Conservation (phyloP, 768 basidiomycete genomes). For the Lepiota venenata region DNA sequence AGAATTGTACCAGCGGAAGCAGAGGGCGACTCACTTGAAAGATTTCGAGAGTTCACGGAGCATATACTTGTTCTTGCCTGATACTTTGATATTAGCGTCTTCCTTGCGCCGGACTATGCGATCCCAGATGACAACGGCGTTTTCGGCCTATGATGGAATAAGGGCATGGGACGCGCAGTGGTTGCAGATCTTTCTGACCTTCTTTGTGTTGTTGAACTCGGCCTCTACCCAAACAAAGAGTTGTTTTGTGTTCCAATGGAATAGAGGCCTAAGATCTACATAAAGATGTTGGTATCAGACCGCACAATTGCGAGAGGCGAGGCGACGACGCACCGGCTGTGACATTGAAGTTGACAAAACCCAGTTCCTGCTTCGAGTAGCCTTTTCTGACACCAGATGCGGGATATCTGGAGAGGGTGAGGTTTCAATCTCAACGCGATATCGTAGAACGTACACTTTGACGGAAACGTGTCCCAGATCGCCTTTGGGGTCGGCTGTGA, state of each 20-base stretch:
- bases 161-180: background rate
- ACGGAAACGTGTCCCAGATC: slow-evolving; percentile 57
- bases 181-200: slow-evolving; percentile 38
- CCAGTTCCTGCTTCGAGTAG: slow-evolving; percentile 69
- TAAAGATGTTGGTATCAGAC: background rate
- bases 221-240: slow-evolving; percentile 84
- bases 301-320: background rate
- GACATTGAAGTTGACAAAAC: slow-evolving; percentile 79
- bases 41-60: slow-evolving; percentile 71
- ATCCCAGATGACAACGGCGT: slow-evolving; percentile 87
- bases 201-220: slow-evolving; percentile 71
- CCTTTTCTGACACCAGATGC: slow-evolving; percentile 41
- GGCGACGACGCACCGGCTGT: slow-evolving; percentile 61
- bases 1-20: slow-evolving; percentile 3
- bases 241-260: slow-evolving; percentile 98
- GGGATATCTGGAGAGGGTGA: slow-evolving; percentile 34
- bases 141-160: slow-evolving; percentile 20
- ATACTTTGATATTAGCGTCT: slow-evolving; percentile 64
- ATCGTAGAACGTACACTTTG: slow-evolving; percentile 65
- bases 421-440: background rate
- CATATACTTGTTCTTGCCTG: slow-evolving; percentile 78
- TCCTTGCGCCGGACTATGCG: slow-evolving; percentile 81
- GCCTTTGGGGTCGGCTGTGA: slow-evolving; percentile 56
- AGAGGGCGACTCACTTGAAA: slow-evolving; percentile 60
- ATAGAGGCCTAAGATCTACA: slow-evolving; percentile 76